Evolutionary conservation across 2,329 filamentous ascomycete species (phyloP), one percentile per base, ranked within the genome.

Genomic region (Trichoderma gracile): DNA sequence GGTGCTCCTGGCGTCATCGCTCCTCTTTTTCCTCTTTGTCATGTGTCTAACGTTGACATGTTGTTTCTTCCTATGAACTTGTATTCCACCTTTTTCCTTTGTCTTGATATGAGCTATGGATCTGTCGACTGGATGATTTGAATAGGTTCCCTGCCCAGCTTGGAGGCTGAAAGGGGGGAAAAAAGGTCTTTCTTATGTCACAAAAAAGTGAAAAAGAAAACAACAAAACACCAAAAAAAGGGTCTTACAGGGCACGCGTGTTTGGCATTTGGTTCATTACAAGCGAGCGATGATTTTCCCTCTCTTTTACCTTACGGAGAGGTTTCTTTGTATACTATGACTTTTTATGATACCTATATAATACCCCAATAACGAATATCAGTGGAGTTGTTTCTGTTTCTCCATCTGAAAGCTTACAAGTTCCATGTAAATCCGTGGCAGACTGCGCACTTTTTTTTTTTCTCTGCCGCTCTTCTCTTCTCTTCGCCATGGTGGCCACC

Each of bases 321-420:
- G 3, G 33, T 45, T 43, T 54, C 54, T 38, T 38, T 62, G 59
- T 62, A 62, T 25, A 62, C 59, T 54, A 53, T 46, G 47, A 62
- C 23, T 3, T 50, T 50, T 54, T 54, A 62, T 17, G 59, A 62
- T 62, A 59, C 43, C 30, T 42, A 27, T 60, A 61, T 62, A 62
- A 62, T 62, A 54, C 59, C 59, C 33, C 59, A 27, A 54, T 46
- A 45, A 53, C 33, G 59, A 62, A 54, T 54, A 62, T 38, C 49
- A 54, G 46, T 17, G 45, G 56, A 58, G 55, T 40, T 54, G 54
- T 9, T 33, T 33, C 30, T 62, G 42, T 27, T 40, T 49, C 27
- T 49, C 33, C 33, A 38, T 40, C 42, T 47, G 38, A 21, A 21
- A 42, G 43, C 38, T 21, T 6, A 23, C 19, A n/a, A 38, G n/a